Conservation (phyloP, 352 stramenopile species). For the Phytophthora sansomeana region DNA sequence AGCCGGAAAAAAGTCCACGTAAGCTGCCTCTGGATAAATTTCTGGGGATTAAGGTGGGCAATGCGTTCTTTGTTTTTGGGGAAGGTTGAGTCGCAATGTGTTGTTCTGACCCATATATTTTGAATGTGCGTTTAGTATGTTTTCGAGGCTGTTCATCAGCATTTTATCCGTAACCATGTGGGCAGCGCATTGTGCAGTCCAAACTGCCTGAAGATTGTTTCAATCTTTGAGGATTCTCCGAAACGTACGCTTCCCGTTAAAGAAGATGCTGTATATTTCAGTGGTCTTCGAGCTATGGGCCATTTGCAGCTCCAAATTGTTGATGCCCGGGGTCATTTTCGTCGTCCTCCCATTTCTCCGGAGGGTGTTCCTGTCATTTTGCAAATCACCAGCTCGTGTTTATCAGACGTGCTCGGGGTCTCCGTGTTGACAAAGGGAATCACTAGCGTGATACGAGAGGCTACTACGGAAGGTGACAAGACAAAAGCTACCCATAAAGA, state of each 20-base stretch:
- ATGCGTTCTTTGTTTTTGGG: background rate
- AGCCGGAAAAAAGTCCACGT: conserved; percentile 26
- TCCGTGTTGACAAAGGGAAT: background rate
- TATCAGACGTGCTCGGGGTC: conserved; percentile 11
- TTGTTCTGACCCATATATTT: background rate
- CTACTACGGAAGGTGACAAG: background rate
- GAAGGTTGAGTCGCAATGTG: background rate
- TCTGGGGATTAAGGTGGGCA: conserved; percentile 40
- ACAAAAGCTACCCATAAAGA: background rate
- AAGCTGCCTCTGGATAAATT: conserved; percentile 56
- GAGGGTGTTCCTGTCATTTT: conserved; percentile 45
- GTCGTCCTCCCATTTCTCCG: conserved; percentile 7
- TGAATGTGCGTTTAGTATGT: conserved; percentile 37
- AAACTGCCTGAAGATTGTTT: conserved; percentile 48
- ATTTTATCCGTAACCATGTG: conserved; percentile 61
- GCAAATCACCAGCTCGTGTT: conserved; percentile 41
- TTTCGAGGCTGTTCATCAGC: conserved; percentile 61
- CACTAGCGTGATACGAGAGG: background rate
- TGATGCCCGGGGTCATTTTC: conserved; percentile 10
- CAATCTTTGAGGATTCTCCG: conserved; percentile 50
- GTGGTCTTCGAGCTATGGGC: conserved; percentile 35
- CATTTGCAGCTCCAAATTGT: conserved; percentile 43
- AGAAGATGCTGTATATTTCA: conserved; percentile 38
- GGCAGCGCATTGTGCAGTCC: conserved; percentile 42
- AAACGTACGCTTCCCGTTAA: conserved; percentile 15